Evolutionary conservation across 306 rosid species (phyloP), one percentile per base, ranked within the genome.

Genomic region (Cucurbita argyrosperma): DNA sequence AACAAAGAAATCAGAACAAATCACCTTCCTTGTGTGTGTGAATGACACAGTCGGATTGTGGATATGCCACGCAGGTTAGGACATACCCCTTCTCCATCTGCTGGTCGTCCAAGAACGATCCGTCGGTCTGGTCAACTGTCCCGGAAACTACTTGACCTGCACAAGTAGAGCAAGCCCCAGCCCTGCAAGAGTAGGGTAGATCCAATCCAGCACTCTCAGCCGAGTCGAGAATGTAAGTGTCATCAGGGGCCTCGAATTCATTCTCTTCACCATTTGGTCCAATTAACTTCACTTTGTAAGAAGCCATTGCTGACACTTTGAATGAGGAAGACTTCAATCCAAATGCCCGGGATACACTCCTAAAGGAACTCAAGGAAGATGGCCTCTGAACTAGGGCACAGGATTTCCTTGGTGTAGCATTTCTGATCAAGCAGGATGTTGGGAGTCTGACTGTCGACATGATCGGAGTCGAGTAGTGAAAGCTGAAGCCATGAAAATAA

Each of bases 91-190:
- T 70, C 79, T 81, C 83, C 18, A 82, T 81, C 74, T 88, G 94
- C 5, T 83, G 72, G 0, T 89, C 89, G 12, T 89, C 88, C 4
- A 92, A 83, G 81, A 88, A 85, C 6, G 90, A 79, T 37, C 82
- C 87, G 15, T 92, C 90, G 0, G 92, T 81, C 67, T 89, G 97
- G 66, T 89, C 96, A 56, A 85, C 89, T 0, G 84, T 45, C 40
- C 94, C 90, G 0, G 80, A 69, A 72, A 38, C 82, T 70, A 89
- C 0, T 40, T 76, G 75, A 6, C 96, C 92, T 0, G 96, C 91
- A 76, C 96, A 88, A 8, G 96, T 84, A 39, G 92, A 90, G 84
- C 96, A 92, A 1, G 98, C 85, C 46, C 95, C 95, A 7, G 95
- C 94, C 79, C 90, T 82, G 84, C 96, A 92, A 4, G 89, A 90